A percentile compares a stretch with the other conserved stretches of the same genome.
phyloP scores from a whole-genome alignment of 768 basidiomycete genomes.

The Collybia nuda region DNA sequence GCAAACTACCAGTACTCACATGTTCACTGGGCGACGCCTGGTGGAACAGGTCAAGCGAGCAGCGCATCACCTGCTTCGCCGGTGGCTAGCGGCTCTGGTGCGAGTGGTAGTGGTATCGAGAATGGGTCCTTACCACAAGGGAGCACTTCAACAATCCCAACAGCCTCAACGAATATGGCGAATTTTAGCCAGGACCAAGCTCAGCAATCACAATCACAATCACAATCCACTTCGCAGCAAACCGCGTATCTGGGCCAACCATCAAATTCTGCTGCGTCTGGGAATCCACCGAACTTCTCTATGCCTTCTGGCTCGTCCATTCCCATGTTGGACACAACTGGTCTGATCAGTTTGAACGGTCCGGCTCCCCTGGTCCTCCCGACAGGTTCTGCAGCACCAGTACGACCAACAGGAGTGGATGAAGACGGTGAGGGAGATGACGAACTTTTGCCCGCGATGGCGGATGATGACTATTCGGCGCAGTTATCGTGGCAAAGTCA shows the following conservation, averaged over 20 bases:
- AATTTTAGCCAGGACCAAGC: neutral
- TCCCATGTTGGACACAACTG: constrained; percentile 16
- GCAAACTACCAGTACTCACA: constrained; percentile 28
- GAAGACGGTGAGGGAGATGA: constrained; percentile 78
- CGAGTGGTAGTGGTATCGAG: too few species aligned
- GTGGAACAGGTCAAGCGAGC: neutral
- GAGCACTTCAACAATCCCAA: constrained; percentile 5
- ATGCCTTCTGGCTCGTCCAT: constrained; percentile 7
- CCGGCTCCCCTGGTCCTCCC: constrained; percentile 9
- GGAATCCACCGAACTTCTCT: constrained; percentile 3
- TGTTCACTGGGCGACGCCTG: constrained; percentile 36
- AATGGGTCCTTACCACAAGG: constrained; percentile 3
- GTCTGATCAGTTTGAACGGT: constrained; percentile 18
- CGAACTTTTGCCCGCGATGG: constrained; percentile 80
- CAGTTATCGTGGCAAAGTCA: constrained; percentile 84
- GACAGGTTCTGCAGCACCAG: constrained; percentile 14
- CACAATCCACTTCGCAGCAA: neutral
- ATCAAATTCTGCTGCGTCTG: constrained; percentile 1
- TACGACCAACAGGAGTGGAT: constrained; percentile 25
- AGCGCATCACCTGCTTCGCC: neutral
- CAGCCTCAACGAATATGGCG: neutral
- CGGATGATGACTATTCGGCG: constrained; percentile 85
- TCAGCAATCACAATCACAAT: neutral
- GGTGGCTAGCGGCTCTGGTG: neutral
- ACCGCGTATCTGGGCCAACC: neutral